Base-by-base conservation (phyloP, 306 rosid species). In the Cercis canadensis region DNA sequence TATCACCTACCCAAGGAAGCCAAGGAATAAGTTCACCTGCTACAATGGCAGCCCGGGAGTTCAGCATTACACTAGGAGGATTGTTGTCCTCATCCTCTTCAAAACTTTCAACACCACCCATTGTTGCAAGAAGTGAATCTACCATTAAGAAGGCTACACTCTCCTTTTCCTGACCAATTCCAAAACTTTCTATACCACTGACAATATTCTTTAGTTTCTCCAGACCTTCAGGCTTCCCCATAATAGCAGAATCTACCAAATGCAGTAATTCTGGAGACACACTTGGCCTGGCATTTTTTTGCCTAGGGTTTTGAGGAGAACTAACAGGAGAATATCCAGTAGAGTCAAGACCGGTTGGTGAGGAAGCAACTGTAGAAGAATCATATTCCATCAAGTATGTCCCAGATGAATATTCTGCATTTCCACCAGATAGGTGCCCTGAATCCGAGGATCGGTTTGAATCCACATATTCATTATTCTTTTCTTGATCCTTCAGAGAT, bases 101-200 rank as follows among this genome's bases (percentile, higher is more conserved):
- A 77, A 87, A 94, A 70, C 99, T 89, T 89, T 94, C 97, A 78
- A 94, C 99, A 57, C 99, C 99, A 43, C 99, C 99, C 99, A 94
- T 94, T 65, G 97, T 94, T 37, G 96, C 96, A 80, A 94, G 90
- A 66, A 94, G 97, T 12, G 99, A 91, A 78, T 94, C 99, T 64
- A 94, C 97, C 17, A 94, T 93, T 70, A 89, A 67, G 74, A 76
- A 84, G 70, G 97, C 85, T 65, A 85, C 70, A 9, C 73, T 74
- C 36, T 91, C 99, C 86, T 80, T 86, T 79, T 84, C 90, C 73
- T 87, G 96, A 41, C 85, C 87, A 65, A 70, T 82, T 64, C 90
- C 95, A 71, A 91, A 89, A 78, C 59, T 83, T 78, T 87, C 96
- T 63, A 73, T 80, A 54, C 99, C 97, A 52, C 85, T 83, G 52